Base-by-base conservation (phyloP, 495 filamentous ascomycete genomes). In the Talaromyces trachyspermus region DNA sequence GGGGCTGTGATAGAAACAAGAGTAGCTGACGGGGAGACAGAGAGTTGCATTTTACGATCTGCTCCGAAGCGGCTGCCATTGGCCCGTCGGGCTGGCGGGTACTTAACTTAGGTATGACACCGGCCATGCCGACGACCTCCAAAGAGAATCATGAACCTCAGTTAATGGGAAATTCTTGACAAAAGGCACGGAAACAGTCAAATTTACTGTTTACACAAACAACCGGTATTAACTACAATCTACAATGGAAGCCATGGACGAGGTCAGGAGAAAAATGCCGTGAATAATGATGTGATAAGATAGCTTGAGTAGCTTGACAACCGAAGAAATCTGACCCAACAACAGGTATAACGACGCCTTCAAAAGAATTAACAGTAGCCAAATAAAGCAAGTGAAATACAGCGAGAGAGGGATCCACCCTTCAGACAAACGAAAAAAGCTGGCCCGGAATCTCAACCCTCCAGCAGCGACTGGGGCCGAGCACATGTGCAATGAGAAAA, bases 11-110 rank as follows among this genome's bases (percentile, higher is more conserved):
- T 61, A 59, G 60, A 48, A 47, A 58, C 60, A 60, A 57, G 56
- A 52, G 62, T 32, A 27, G 14, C 14, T 12, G 23, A 19, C n/a
- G 30, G 42, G 42, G 20, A 45, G 42, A 44, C 9, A 44, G 42
- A 36, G 24, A 23, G 30, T 24, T 35, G 44, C n/a, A 46, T 68
- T 64, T 69, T 64, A 64, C 62, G 66, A 65, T 66, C 64, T 56
- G 65, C 63, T 60, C 68, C 66, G 66, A 70, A 51, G 49, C 53
- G 63, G 27, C 39, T 22, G 15, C 40, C 22, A 43, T 43, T 43
- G 42, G 42, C 15, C 44, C 11, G 19, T 9, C 42, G 18, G 44
- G 27, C 7, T 33, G 26, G 18, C 12, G 36, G 36, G 36, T 18
- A 39, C 12, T 18, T 18, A 30, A 30, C 9, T 18, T 39, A 9